Percentiles rank a stretch among this genome's conserved stretches.
These are phyloP conservation scores for Priceomyces haplophilus DNA, from an alignment of 805 yeast species.

Conservation along the genomic window DNA sequence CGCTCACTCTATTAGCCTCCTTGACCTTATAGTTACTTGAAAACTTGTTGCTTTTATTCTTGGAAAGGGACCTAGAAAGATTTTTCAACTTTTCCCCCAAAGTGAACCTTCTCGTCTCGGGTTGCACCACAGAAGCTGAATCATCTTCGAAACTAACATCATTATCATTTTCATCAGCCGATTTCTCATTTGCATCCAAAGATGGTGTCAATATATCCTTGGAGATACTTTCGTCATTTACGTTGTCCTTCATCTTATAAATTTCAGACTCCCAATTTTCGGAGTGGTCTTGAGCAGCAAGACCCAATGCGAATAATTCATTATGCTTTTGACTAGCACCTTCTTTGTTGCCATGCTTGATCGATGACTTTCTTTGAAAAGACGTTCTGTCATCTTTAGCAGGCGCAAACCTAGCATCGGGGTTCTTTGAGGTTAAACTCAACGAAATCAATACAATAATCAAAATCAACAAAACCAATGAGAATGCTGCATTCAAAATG, in stretches of 20 bases:
- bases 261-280: constrained; percentile 71
- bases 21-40: constrained; percentile 8
- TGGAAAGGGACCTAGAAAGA: constrained; percentile 43
- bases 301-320: constrained; percentile 71
- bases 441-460: constrained; percentile 64
- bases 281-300: constrained; percentile 79
- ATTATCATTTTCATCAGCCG: constrained; percentile 7
- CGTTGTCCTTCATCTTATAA: constrained; percentile 42
- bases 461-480: constrained; percentile 67
- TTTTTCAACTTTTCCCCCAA: constrained; percentile 44
- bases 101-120: constrained; percentile 10
- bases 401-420: constrained; percentile 84
- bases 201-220: constrained; percentile 29
- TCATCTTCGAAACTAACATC: constrained; percentile 9
- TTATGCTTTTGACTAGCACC: constrained; percentile 23
- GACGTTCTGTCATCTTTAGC: constrained; percentile 91
- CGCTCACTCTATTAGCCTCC: constrained; percentile 23
- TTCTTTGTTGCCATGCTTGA: constrained; percentile 17
- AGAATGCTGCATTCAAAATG: constrained; percentile 83
- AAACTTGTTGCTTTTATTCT: constrained; percentile 14
- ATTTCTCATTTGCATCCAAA: constrained; percentile 16
- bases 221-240: constrained; percentile 6
- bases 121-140: not conserved
- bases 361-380: constrained; percentile 55
- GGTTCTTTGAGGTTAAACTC: constrained; percentile 73